Evolutionary conservation across 371 early-diverging fungal species (phyloP).

Genomic region (Thermomucor indicae-seudaticae): DNA sequence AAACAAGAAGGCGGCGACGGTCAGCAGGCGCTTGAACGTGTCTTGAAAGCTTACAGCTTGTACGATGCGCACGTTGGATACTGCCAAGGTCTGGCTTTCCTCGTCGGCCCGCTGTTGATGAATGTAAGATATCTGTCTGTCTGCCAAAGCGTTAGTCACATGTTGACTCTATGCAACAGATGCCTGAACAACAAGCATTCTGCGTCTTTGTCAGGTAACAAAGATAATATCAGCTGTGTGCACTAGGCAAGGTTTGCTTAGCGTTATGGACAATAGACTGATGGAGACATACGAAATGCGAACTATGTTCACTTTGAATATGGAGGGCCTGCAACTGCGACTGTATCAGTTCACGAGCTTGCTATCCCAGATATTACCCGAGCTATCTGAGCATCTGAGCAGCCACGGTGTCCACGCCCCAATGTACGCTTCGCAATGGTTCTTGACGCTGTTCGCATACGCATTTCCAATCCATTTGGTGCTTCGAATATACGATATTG

Average conservation of each 20-base stretch:
- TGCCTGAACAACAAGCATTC: constrained; percentile 90
- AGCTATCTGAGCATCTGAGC: constrained; percentile 65
- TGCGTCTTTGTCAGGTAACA: constrained; percentile 80
- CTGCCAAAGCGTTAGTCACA: no score
- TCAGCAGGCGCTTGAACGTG: constrained; percentile 75
- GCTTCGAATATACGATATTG: constrained; percentile 73
- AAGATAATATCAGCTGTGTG: no score
- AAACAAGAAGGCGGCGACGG: constrained; percentile 80
- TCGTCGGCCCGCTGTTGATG: constrained; percentile 90
- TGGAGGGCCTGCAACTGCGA: constrained; percentile 78
- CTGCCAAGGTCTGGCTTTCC: constrained; percentile 95
- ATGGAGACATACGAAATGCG: constrained; percentile 86
- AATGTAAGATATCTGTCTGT: constrained; percentile 56
- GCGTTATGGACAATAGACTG: constrained; percentile 35
- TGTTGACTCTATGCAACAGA: constrained; percentile 48
- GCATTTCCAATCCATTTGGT: constrained; percentile 74
- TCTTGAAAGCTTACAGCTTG: constrained; percentile 87
- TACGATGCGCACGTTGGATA: constrained; percentile 93
- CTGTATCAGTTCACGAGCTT: constrained; percentile 80
- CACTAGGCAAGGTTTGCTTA: constrained; percentile 35
- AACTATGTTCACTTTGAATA: constrained; percentile 69
- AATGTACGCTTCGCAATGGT: constrained; percentile 91
- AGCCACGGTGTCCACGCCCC: constrained; percentile 68
- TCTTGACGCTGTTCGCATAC: constrained; percentile 83
- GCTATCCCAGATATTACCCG: constrained; percentile 73